phyloP scores from a whole-genome alignment of 441 rosid species.

The Francoa sonchifolia region DNA sequence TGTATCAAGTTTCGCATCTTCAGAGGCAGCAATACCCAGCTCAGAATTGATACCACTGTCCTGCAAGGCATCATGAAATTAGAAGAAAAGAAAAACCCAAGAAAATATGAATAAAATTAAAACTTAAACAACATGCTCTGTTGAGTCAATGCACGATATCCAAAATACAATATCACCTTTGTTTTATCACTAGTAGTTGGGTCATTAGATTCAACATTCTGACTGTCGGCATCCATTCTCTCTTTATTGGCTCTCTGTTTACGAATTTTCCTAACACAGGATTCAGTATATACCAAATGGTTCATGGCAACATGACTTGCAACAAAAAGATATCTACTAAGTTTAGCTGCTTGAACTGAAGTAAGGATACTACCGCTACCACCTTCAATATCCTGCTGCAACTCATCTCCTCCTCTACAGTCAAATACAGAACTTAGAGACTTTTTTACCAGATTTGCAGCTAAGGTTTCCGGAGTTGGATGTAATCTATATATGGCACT shows the following conservation, averaged over 20 bases:
- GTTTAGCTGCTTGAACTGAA: slow-evolving; percentile 58
- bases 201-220: slow-evolving; percentile 16
- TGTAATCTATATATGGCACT: slow-evolving; percentile 62
- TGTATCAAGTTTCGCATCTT: slow-evolving; percentile 75
- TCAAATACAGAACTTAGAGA: slow-evolving; percentile 53
- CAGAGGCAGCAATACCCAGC: slow-evolving; percentile 90
- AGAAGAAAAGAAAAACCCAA: not conserved
- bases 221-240: slow-evolving; percentile 32
- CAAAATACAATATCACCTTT: slow-evolving; percentile 31
- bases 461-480: slow-evolving; percentile 82
- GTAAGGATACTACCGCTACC: slow-evolving; percentile 23
- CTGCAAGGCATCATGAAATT: slow-evolving; percentile 31
- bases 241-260: slow-evolving; percentile 60
- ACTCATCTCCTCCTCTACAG: slow-evolving; percentile 32
- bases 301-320: slow-evolving; percentile 89
- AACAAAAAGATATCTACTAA: slow-evolving; percentile 73
- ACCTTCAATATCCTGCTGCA: slow-evolving; percentile 27
- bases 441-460: slow-evolving; percentile 57
- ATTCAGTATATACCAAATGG: slow-evolving; percentile 87
- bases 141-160: not conserved
- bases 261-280: slow-evolving; percentile 67
- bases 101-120: slow-evolving; percentile 3
- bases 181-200: slow-evolving; percentile 15
- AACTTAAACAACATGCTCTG: slow-evolving; percentile 2
- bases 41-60: slow-evolving; percentile 77